A percentile compares a stretch with the other conserved stretches of the same genome.
phyloP scores from a whole-genome alignment of 2,329 filamentous ascomycete species.

The Ophiostoma himal-ulmi region DNA sequence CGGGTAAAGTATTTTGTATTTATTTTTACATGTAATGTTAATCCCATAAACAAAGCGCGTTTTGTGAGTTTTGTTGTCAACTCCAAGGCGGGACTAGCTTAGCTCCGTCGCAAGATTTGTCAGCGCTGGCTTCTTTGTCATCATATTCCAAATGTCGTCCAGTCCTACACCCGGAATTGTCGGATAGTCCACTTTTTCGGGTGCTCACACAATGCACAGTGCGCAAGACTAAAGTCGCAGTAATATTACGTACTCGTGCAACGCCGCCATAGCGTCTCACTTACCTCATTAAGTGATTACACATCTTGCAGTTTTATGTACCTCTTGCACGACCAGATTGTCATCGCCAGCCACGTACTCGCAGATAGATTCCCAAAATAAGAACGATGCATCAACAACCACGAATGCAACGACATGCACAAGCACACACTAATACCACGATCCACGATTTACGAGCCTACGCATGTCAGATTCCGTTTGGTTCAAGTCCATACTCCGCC shows the following conservation, averaged over 20 bases:
- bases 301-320: background rate
- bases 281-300: background rate
- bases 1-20: background rate
- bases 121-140: constrained; percentile 18
- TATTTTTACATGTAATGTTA: background rate
- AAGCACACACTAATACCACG: background rate
- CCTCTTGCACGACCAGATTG: background rate
- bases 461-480: background rate
- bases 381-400: background rate
- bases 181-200: constrained; percentile 18
- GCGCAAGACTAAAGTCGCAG: background rate
- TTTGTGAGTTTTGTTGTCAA: background rate
- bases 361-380: background rate
- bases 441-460: background rate
- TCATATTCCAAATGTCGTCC: background rate
- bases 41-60: background rate
- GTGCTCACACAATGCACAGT: background rate
- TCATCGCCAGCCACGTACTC: background rate
- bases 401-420: background rate
- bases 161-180: constrained; percentile 16
- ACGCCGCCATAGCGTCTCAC: background rate
- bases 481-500: background rate
- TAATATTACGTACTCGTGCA: background rate
- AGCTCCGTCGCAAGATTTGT: constrained; percentile 18
- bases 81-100: background rate